Evolutionary conservation across 768 basidiomycete species (phyloP).

Genomic region (Kwoniella sp.): DNA sequence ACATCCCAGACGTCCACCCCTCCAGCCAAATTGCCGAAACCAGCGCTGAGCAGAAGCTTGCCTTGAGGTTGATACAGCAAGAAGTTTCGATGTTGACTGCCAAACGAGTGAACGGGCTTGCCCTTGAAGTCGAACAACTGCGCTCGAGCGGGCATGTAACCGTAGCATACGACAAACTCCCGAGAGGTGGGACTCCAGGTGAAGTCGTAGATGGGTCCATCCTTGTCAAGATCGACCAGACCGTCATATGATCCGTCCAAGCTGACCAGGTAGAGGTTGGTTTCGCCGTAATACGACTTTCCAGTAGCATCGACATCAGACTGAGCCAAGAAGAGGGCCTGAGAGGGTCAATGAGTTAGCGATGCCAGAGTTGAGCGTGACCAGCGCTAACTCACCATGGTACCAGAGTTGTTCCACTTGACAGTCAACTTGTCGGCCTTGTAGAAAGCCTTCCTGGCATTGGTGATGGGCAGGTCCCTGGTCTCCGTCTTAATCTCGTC

Average conservation of each 20-base stretch:
- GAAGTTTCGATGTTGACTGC: slow-evolving; percentile 82
- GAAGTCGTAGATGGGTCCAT: slow-evolving; percentile 95
- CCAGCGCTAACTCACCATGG: slow-evolving; percentile 59
- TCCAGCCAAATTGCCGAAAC: slow-evolving; percentile 94
- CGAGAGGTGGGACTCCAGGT: slow-evolving; percentile 93
- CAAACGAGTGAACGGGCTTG: slow-evolving; percentile 83
- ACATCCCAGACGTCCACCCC: slow-evolving; percentile 90
- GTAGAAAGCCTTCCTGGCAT: slow-evolving; percentile 76
- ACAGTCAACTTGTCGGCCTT: slow-evolving; percentile 89
- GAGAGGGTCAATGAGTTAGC: neutral
- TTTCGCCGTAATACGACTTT: slow-evolving; percentile 98
- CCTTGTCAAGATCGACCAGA: slow-evolving; percentile 77
- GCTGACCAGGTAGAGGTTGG: slow-evolving; percentile 85
- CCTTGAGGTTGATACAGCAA: slow-evolving; percentile 92
- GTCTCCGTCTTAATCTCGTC: slow-evolving; percentile 33
- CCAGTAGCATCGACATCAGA: slow-evolving; percentile 96
- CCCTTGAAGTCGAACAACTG: slow-evolving; percentile 89
- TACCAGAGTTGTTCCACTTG: slow-evolving; percentile 95
- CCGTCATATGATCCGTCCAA: slow-evolving; percentile 92
- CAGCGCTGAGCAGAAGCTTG: slow-evolving; percentile 77
- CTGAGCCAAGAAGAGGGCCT: slow-evolving; percentile 73
- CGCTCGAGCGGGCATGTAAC: slow-evolving; percentile 92
- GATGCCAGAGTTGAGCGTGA: neutral
- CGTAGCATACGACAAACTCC: slow-evolving; percentile 79
- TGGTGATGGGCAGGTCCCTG: slow-evolving; percentile 62